Evolutionary conservation across 1,284 basidiomycete species (phyloP), one percentile per base, ranked within the genome.

Genomic region (Ustanciosporium gigantosporum): DNA sequence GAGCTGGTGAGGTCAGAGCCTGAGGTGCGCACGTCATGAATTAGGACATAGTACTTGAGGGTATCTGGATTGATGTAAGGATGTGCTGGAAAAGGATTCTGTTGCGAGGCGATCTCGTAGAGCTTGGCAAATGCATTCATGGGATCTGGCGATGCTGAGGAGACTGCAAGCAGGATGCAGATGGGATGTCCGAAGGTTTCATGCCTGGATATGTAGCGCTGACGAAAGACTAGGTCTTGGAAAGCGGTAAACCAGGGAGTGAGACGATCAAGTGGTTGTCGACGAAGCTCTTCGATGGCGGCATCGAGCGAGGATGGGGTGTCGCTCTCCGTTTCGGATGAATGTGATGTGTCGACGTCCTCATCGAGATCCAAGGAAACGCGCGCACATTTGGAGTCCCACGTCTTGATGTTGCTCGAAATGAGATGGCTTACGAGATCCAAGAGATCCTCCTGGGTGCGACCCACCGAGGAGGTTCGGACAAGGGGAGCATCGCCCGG

Each of bases 121-220:
- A 77, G 66, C 21, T 46, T 51, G 14, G 73, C 70, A 42, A 77
- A 70, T 22, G 67, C 73, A 50, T 74, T 73, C 66, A 77, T 65
- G 5, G 74, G 73, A 43, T 77, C 73, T 1, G 71, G 55, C 7
- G 60, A 64, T 14, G 46, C 43, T 5, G 66, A 59, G 1, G 73
- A 73, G 3, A 74, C 71, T 13, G 62, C 72, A 5, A 77, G 35
- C 4, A 77, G 45, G 13, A 70, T 49, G 24, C 49, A 42, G 23
- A 64, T 31, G 11, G 61, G 57, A 60, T 69, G 58, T 6, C 68
- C 50, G 16, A 73, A 66, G 1, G 64, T 55, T 34, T 72, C 67
- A 51, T 72, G 71, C 32, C 56, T 55, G 17, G 46, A 59, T 5
- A 72, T 43, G 4, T 42, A 25, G 4, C 71, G 31, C 25, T 56